Evolutionary conservation across 2,329 filamentous ascomycete species (phyloP).

Genomic region (Acrodontium crateriforme): DNA sequence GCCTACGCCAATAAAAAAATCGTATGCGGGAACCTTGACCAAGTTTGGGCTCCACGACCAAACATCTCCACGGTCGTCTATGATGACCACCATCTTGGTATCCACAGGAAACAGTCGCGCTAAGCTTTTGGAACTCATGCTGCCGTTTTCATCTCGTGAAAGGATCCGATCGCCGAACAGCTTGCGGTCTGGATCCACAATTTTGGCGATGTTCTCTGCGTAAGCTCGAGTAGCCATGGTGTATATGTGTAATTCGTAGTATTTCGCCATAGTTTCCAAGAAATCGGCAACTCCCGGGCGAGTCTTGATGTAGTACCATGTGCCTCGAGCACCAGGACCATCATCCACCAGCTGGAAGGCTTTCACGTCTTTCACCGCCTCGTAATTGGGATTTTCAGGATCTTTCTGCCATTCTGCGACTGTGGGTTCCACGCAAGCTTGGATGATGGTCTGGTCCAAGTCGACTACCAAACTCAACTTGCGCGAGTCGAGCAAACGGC

Average conservation of each 20-base stretch:
- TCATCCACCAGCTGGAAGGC: slow-evolving; percentile 85
- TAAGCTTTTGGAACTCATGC: slow-evolving; percentile 76
- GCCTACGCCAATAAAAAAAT: slow-evolving; percentile 95
- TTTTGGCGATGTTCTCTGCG: slow-evolving; percentile 76
- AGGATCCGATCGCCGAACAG: slow-evolving; percentile 91
- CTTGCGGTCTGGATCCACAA: slow-evolving; percentile 79
- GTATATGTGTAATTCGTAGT: slow-evolving; percentile 95
- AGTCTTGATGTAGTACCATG: slow-evolving; percentile 97
- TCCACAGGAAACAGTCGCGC: slow-evolving; percentile 89
- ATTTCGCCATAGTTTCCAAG: slow-evolving; percentile 57
- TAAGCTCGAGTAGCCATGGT: slow-evolving; percentile 99
- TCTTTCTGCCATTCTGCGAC: slow-evolving; percentile 92
- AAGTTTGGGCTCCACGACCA: slow-evolving; percentile 90
- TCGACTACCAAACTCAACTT: slow-evolving; percentile 93
- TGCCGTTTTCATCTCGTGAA: slow-evolving; percentile 93
- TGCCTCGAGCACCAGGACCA: slow-evolving; percentile 51
- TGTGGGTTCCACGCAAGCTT: slow-evolving; percentile 92
- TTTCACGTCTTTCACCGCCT: slow-evolving; percentile 75
- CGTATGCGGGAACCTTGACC: slow-evolving; percentile 87
- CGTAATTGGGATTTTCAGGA: slow-evolving; percentile 75
- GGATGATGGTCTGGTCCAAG: slow-evolving; percentile 95
- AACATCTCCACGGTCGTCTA: slow-evolving; percentile 91
- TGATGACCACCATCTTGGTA: slow-evolving; percentile 98
- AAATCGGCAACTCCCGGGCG: slow-evolving; percentile 76
- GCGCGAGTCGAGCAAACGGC: slow-evolving; percentile 61